Percentiles rank a stretch among this genome's conserved stretches.
These are phyloP conservation scores for Tagetes erecta DNA, from an alignment of 129 eudicot species.

Conservation along the genomic window DNA sequence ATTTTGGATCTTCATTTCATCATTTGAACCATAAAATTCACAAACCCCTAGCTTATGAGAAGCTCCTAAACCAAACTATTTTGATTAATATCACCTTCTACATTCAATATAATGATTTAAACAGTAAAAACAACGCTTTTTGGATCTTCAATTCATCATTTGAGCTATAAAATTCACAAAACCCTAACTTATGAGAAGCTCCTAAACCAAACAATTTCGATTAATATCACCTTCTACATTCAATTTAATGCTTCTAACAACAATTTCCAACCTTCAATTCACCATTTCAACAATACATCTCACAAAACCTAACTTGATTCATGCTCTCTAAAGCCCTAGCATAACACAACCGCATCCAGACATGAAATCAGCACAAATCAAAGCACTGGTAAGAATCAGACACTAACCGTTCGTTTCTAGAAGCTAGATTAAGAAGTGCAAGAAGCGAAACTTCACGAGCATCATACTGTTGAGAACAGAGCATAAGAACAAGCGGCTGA, in stretches of 20 bases:
- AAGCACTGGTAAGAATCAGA: neutral
- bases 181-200: slow-evolving; percentile 7
- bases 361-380: neutral
- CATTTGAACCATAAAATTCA: too few species aligned
- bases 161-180: neutral
- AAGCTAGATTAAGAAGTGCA: slow-evolving; percentile 74
- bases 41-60: too few species aligned
- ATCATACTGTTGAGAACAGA: slow-evolving; percentile 30
- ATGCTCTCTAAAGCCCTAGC: slow-evolving; percentile 13
- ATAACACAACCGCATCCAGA: neutral
- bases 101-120: too few species aligned
- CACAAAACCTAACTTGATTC: slow-evolving; percentile 22
- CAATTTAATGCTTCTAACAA: slow-evolving; percentile 1
- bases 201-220: neutral
- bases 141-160: neutral
- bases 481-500: slow-evolving; percentile 65
- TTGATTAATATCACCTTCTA: too few species aligned
- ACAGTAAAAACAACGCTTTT: too few species aligned
- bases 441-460: slow-evolving; percentile 67
- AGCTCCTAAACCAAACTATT: too few species aligned
- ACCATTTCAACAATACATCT: slow-evolving; percentile 7
- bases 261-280: slow-evolving; percentile 14
- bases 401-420: slow-evolving; percentile 56
- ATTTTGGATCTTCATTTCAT: too few species aligned
- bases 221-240: slow-evolving; percentile 4